Conservation (phyloP, 176 grass and related monocot species). For the Oryza australiensis region DNA sequence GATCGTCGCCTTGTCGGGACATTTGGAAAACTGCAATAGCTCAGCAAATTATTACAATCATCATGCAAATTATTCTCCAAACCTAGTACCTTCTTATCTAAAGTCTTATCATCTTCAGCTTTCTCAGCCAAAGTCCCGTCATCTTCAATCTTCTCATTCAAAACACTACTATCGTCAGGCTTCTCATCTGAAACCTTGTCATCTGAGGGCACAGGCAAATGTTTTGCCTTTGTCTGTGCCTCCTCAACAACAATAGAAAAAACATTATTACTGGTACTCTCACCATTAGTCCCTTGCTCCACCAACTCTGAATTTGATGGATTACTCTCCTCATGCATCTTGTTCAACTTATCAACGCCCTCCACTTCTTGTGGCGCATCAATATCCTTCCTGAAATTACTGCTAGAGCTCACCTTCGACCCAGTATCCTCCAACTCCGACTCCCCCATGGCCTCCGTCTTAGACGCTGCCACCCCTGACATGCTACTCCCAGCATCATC, state of each 20-base stretch:
- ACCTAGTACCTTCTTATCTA: conserved; percentile 30
- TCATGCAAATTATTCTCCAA: conserved; percentile 25
- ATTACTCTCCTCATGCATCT: conserved; percentile 49
- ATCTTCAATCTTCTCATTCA: conserved; percentile 42
- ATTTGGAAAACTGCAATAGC: conserved; percentile 56
- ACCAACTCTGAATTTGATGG: conserved; percentile 42
- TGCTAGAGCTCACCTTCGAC: conserved; percentile 71
- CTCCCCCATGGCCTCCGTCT: conserved; percentile 61
- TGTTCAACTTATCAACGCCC: conserved; percentile 33
- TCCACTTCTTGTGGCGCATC: conserved; percentile 35
- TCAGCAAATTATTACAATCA: conserved; percentile 48
- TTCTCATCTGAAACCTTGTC: conserved; percentile 34
- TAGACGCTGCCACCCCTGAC: conserved; percentile 47
- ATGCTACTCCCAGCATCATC: conserved; percentile 83
- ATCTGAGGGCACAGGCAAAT: conserved; percentile 12
- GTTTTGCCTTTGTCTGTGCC: conserved; percentile 35
- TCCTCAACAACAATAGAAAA: conserved; percentile 35
- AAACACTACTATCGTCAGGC: conserved; percentile 36
- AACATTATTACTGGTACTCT: conserved; percentile 19
- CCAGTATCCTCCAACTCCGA: conserved; percentile 80
- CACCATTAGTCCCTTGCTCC: conserved; percentile 28
- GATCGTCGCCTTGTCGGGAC: conserved; percentile 65
- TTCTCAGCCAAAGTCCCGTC: conserved; percentile 38
- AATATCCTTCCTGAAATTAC: conserved; percentile 44
- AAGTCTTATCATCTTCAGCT: conserved; percentile 25